Percentiles rank a stretch among this genome's conserved stretches.
These are phyloP conservation scores for Penicillium nucicola DNA, from an alignment of 495 filamentous ascomycete species.

Conservation along the genomic window DNA sequence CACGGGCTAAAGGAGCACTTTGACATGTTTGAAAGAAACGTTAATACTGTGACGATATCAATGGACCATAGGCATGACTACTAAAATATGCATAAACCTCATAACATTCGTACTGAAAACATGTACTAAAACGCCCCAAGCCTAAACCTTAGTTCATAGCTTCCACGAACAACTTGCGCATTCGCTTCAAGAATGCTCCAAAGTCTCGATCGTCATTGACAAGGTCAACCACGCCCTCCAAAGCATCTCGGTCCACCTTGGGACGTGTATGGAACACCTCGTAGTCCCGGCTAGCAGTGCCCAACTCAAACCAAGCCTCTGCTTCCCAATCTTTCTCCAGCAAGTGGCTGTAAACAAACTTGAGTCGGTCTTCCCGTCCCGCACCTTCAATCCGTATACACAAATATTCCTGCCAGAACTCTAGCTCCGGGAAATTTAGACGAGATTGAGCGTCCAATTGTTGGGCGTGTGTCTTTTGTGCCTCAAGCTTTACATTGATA, in stretches of 20 bases:
- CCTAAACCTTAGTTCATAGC: constrained; percentile 42
- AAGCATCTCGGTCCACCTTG: constrained; percentile 69
- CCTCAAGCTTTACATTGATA: constrained; percentile 58
- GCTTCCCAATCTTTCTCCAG: constrained; percentile 79
- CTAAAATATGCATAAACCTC: constrained; percentile 11
- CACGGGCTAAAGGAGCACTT: constrained; percentile 56
- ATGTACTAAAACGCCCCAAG: constrained; percentile 1
- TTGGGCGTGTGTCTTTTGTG: constrained; percentile 58
- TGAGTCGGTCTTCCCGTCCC: constrained; percentile 77
- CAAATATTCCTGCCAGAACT: constrained; percentile 92
- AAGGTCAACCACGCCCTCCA: constrained; percentile 68
- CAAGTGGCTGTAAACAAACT: constrained; percentile 87
- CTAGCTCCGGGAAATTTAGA: constrained; percentile 85
- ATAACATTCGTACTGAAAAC: constrained; percentile 17
- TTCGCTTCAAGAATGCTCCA: constrained; percentile 78
- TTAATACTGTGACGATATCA: constrained; percentile 10
- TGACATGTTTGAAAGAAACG: not conserved
- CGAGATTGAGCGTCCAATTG: constrained; percentile 75
- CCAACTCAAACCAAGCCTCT: constrained; percentile 92
- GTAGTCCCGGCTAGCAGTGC: constrained; percentile 77
- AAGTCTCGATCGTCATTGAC: constrained; percentile 82
- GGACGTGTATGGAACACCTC: constrained; percentile 73
- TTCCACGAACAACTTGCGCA: constrained; percentile 80
- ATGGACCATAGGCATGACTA: constrained; percentile 6
- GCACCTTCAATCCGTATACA: constrained; percentile 88